Base-by-base conservation (phyloP, 2,329 filamentous ascomycete species). In the Ophiostoma ulmi region DNA sequence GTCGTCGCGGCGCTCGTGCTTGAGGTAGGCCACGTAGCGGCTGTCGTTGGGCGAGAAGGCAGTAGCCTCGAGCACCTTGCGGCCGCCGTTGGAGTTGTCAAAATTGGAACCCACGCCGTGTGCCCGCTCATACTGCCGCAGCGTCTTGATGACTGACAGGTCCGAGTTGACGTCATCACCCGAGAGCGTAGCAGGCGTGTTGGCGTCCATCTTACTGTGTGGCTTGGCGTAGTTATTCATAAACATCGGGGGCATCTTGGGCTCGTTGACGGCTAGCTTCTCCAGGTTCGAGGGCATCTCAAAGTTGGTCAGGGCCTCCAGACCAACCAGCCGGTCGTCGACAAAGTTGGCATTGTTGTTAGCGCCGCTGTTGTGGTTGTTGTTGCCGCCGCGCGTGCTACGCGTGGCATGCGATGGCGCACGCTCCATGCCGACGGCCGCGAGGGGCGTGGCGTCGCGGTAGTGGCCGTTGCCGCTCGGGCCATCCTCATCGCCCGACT, bases 401-500 rank as follows among this genome's bases (percentile, higher is more conserved):
- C 88, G 82, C 22, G 88, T 90, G 14, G 86, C 86, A 72, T 90
- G 87, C 11, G 88, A 90, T 14, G 85, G 83, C 72, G 87, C 86
- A 44, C 87, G 84, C 77, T 90, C 88, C 87, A 90, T 90, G 69
- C 80, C 80, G 17, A 83, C 84, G 82, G 0, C 80, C 35, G 70
- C 69, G 14, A 72, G 69, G 44, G 73, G 72, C 64, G 73, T 73
- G 36, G 80, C 69, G 38, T 72, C 80, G 55, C 83, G 84, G 20
- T 83, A 81, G 52, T 84, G 82, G 2, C 82, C 82, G 48, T 39
- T 63, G 58, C 13, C 13, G 38, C 13, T 83, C 80, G 70, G 52
- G 52, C 85, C 84, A 39, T 81, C 80, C 58, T 86, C 84, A 70
- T 84, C 83, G 71, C 83, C 84, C 20, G 82, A 83, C 67, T 86